Base-by-base conservation (phyloP, 768 basidiomycete species). In the Boletellus ananas region DNA sequence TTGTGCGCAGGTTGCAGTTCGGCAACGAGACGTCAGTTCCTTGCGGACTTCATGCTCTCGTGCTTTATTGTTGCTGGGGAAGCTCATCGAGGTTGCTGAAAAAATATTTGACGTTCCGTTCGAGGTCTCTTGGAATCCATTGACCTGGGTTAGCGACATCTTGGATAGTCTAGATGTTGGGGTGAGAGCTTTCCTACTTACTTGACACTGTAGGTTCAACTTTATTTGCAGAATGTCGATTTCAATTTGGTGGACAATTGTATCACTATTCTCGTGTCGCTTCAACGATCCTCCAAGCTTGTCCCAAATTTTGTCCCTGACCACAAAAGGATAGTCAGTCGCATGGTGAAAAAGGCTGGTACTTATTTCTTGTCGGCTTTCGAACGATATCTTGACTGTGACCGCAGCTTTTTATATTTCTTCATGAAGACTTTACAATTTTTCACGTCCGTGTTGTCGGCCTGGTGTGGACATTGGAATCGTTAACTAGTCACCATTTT, bases 401-500 rank as follows among this genome's bases (percentile, higher is more conserved):
- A 36, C 39, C 53, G 25, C 71, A 89, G 76, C 74, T 96, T 2
- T 73, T 95, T 52, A 73, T 70, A 45, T 96, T 91, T 65, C 76
- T 99, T 21, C 76, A 78, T 10, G 77, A 83, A 1, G 71, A 85
- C 37, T 80, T 67, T 55, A 72, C 85, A 0, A 72, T 79, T 1
- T 94, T 91, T 63, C 94, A 97, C 65, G 78, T 81, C 43, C 86
- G 92, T 18, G 80, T 88, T 8, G 87, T 90, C 23, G 83, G 75
- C 58, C 71, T 96, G 27, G 76, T 97, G 16, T 97, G 95, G 94
- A 74, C 79, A 0, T 67, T 96, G 35, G 83, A 93, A 58, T 70
- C 55, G 48, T 74, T 35, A 61, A 78, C 14, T 74, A 81, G 27
- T 63, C 74, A 74, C 13, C 74, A 79, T 25, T 79, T 87, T 60